phyloP scores from a whole-genome alignment of 129 eudicot genomes.

The Chrysanthemum seticuspe region DNA sequence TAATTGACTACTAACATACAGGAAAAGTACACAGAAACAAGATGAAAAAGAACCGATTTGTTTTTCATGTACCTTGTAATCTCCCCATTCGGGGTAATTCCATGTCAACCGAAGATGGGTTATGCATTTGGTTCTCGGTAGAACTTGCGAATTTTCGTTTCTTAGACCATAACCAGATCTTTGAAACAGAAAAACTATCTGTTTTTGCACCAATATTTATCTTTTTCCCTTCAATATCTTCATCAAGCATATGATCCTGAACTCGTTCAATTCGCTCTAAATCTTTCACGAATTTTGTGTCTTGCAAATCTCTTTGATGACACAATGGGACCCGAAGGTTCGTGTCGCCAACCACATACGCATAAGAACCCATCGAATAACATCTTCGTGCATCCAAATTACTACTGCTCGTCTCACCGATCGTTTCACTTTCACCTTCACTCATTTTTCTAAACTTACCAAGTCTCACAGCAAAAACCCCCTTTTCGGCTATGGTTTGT shows the following conservation, averaged over 20 bases:
- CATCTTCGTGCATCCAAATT: constrained; percentile 87
- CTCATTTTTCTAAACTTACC: constrained; percentile 71
- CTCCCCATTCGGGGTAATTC: constrained; percentile 60
- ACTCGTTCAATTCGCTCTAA: constrained; percentile 12
- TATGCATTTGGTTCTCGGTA: constrained; percentile 36
- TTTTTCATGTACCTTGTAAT: constrained; percentile 51
- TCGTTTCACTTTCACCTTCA: constrained; percentile 43
- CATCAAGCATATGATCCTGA: constrained; percentile 30
- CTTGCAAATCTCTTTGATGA: constrained; percentile 30
- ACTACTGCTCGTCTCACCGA: constrained; percentile 81
- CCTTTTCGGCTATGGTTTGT: constrained; percentile 45
- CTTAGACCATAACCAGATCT: constrained; percentile 97
- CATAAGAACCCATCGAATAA: constrained; percentile 93
- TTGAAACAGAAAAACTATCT: constrained; percentile 92
- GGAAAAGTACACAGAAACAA: constrained; percentile 30
- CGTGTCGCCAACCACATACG: constrained; percentile 69
- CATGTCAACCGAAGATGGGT: constrained; percentile 43
- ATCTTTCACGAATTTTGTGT: constrained; percentile 35
- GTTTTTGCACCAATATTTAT: constrained; percentile 67
- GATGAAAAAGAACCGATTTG: constrained; percentile 22
- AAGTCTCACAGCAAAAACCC: constrained; percentile 71
- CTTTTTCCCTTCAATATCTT: constrained; percentile 67
- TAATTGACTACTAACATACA: constrained; percentile 28
- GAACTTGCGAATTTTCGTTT: constrained; percentile 76
- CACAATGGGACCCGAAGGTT: constrained; percentile 57